phyloP scores from a whole-genome alignment of 495 filamentous ascomycete genomes.

The Chaetomium fimeti region DNA sequence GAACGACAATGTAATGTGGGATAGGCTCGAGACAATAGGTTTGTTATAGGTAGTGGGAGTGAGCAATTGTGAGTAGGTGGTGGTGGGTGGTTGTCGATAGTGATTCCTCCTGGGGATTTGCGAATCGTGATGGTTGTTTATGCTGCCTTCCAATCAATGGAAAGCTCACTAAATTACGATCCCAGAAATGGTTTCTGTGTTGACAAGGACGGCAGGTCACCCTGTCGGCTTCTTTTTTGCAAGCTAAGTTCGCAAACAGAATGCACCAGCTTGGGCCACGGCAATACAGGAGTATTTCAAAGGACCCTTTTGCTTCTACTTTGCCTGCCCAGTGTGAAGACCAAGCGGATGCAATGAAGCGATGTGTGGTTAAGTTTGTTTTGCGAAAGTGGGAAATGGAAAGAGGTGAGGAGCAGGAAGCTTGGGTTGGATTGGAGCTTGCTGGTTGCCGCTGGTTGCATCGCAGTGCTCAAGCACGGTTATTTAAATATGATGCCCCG shows the following conservation, averaged over 20 bases:
- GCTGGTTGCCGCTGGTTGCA: slow-evolving; percentile 18
- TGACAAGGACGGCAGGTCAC: slow-evolving; percentile 12
- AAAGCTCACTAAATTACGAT: slow-evolving; percentile 21
- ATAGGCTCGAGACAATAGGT: neutral
- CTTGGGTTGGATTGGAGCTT: slow-evolving; percentile 24
- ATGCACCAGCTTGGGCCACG: slow-evolving; percentile 12
- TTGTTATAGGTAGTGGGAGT: no score
- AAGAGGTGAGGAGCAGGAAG: slow-evolving; percentile 16
- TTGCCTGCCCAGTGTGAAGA: neutral
- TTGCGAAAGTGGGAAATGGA: slow-evolving; percentile 18
- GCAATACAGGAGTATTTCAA: slow-evolving; percentile 6
- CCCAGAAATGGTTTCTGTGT: neutral
- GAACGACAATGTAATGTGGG: slow-evolving; percentile 4
- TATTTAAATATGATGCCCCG: slow-evolving; percentile 7
- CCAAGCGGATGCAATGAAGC: slow-evolving; percentile 16
- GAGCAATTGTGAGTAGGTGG: neutral
- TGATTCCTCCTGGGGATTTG: neutral
- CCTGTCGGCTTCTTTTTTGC: slow-evolving; percentile 12
- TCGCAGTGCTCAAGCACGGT: slow-evolving; percentile 8
- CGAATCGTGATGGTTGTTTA: neutral
- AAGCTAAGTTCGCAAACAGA: slow-evolving; percentile 18
- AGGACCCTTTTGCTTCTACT: slow-evolving; percentile 5
- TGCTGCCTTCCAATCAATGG: slow-evolving; percentile 7
- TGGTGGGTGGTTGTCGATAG: neutral
- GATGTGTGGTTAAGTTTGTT: slow-evolving; percentile 28